A percentile compares a stretch with the other conserved stretches of the same genome.
These are phyloP conservation scores for Xylaria arbuscula DNA, from an alignment of 2,329 filamentous ascomycete species.

Conservation along the genomic window DNA sequence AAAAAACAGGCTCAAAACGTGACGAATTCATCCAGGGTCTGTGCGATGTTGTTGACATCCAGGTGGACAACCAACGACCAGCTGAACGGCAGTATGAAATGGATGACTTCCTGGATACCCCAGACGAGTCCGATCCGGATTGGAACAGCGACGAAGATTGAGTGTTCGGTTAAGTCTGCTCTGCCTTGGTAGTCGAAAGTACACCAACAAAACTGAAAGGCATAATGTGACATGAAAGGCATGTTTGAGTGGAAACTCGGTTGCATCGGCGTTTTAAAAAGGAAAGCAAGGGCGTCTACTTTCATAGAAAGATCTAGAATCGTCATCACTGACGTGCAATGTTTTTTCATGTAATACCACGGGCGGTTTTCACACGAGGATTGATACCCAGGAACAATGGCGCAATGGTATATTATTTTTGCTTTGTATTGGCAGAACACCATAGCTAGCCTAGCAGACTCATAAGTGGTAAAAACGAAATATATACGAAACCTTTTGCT, in stretches of 20 bases:
- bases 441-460: neutral
- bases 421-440: conserved; percentile 6
- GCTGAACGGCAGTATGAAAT: conserved; percentile 75
- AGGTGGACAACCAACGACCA: conserved; percentile 81
- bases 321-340: conserved; percentile 32
- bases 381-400: conserved; percentile 32
- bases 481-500: neutral
- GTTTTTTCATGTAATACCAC: conserved; percentile 16
- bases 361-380: conserved; percentile 21
- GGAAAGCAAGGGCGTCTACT: neutral
- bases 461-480: conserved; percentile 4
- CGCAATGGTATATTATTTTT: conserved; percentile 7
- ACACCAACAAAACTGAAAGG: neutral
- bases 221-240: neutral
- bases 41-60: conserved; percentile 76
- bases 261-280: conserved; percentile 25
- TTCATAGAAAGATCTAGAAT: conserved; percentile 18
- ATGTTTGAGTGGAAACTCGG: conserved; percentile 1
- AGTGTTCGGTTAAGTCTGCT: conserved; percentile 37
- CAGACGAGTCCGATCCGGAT: conserved; percentile 66
- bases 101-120: conserved; percentile 74
- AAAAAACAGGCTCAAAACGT: conserved; percentile 27
- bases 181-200: neutral
- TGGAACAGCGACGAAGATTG: conserved; percentile 61
- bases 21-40: conserved; percentile 69